A percentile compares a stretch with the other conserved stretches of the same genome.
phyloP scores from a whole-genome alignment of 2,329 filamentous ascomycete genomes.

The Hypoxylon rubiginosum region DNA sequence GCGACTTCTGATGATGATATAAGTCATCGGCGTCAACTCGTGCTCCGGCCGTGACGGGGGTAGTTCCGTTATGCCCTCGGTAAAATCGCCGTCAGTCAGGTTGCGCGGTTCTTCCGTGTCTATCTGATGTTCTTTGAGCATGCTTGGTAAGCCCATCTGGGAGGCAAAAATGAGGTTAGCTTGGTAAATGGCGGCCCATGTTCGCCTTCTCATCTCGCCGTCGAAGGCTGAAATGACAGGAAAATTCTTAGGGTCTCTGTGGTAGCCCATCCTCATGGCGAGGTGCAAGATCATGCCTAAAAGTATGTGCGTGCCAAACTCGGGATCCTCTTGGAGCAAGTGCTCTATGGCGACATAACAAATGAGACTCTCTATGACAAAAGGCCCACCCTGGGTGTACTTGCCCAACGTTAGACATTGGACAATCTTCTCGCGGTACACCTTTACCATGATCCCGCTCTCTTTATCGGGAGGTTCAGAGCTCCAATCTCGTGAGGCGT shows the following conservation, averaged over 20 bases:
- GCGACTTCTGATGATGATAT: constrained; percentile 45
- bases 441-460: constrained; percentile 16
- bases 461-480: constrained; percentile 1
- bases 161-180: constrained; percentile 59
- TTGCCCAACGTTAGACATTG: constrained; percentile 55
- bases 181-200: constrained; percentile 58
- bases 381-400: constrained; percentile 59
- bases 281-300: constrained; percentile 53
- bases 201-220: constrained; percentile 61
- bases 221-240: constrained; percentile 56
- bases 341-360: constrained; percentile 53
- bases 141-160: constrained; percentile 61
- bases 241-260: constrained; percentile 60
- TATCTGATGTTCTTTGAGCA: constrained; percentile 56
- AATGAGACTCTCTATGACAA: constrained; percentile 56
- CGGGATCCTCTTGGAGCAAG: constrained; percentile 49
- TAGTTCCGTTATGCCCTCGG: constrained; percentile 50
- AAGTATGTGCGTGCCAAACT: constrained; percentile 53
- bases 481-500: constrained; percentile 19
- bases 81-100: constrained; percentile 60
- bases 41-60: constrained; percentile 53
- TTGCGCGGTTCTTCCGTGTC: constrained; percentile 61
- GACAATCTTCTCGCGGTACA: constrained; percentile 49
- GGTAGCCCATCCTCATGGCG: constrained; percentile 59
- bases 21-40: constrained; percentile 48